Conservation (phyloP, 2,329 filamentous ascomycete species). For the Fusarium coffeatum region DNA sequence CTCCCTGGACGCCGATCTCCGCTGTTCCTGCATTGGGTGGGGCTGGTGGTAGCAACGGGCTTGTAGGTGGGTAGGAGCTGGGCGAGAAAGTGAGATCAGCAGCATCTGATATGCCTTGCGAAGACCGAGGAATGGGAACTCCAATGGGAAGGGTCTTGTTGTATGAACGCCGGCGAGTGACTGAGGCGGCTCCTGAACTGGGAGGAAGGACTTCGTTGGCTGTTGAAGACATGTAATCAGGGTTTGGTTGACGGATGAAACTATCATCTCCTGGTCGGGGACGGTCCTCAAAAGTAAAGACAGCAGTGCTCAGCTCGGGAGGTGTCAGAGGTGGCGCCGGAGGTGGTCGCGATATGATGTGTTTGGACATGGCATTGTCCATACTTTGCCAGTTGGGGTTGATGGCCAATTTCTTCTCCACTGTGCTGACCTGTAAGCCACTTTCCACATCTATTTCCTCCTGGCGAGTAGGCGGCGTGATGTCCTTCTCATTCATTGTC, state of each 20-base stretch:
- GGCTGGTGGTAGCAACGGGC: constrained; percentile 61
- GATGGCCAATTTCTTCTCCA: constrained; percentile 40
- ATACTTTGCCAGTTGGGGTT: constrained; percentile 44
- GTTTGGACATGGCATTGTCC: constrained; percentile 46
- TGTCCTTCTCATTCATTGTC: constrained; percentile 47
- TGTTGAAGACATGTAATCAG: constrained; percentile 59
- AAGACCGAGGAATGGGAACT: constrained; percentile 44
- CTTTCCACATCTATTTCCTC: constrained; percentile 12
- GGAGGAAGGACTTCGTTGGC: constrained; percentile 44
- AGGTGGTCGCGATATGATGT: constrained; percentile 54
- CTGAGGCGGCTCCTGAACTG: constrained; percentile 48
- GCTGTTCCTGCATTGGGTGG: constrained; percentile 50
- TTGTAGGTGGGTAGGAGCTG: constrained; percentile 63
- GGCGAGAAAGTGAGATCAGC: constrained; percentile 55
- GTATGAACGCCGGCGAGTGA: constrained; percentile 57
- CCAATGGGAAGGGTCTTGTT: constrained; percentile 55
- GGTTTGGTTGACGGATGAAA: constrained; percentile 62
- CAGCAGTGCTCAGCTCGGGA: constrained; percentile 56
- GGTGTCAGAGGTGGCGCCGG: constrained; percentile 63
- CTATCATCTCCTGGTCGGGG: constrained; percentile 48
- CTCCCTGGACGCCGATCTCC: constrained; percentile 60
- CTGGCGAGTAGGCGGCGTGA: constrained; percentile 9
- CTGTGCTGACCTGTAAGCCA: constrained; percentile 22
- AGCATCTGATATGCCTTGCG: constrained; percentile 40
- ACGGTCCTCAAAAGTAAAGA: constrained; percentile 58